Conservation (phyloP, 2,329 filamentous ascomycete species). For the Colletotrichum camelliae region DNA sequence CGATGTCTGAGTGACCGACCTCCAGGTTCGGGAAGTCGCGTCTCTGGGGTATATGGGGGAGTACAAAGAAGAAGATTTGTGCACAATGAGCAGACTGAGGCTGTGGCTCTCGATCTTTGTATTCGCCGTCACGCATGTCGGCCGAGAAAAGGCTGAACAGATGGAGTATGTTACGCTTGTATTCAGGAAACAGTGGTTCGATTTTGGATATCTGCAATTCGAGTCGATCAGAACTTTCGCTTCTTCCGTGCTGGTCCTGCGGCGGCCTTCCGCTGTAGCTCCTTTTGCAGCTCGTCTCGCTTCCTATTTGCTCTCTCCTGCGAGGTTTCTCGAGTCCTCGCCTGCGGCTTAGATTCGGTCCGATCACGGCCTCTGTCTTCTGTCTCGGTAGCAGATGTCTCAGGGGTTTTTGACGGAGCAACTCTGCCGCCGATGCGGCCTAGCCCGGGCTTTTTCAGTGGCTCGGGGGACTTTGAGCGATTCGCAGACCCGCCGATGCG, state of each 20-base stretch:
- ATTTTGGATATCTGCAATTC: background rate
- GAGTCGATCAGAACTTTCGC: slow-evolving; percentile 51
- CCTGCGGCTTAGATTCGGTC: slow-evolving; percentile 28
- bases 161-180: background rate
- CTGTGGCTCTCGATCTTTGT: background rate
- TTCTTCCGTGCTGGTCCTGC: slow-evolving; percentile 61
- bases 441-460: slow-evolving; percentile 27
- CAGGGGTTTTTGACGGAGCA: background rate
- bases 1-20: background rate
- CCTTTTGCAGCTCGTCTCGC: slow-evolving; percentile 55
- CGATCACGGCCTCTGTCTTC: slow-evolving; percentile 15
- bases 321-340: slow-evolving; percentile 45
- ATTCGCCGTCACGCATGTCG: background rate
- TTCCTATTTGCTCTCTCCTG: slow-evolving; percentile 54
- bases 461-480: slow-evolving; percentile 8
- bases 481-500: slow-evolving; percentile 42
- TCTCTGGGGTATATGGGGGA: background rate
- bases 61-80: background rate
- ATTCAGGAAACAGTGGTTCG: background rate
- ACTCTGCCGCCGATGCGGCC: slow-evolving; percentile 37
- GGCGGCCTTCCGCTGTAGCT: slow-evolving; percentile 54
- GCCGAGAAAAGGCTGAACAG: background rate
- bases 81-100: background rate
- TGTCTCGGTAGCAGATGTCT: background rate
- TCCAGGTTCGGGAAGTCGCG: background rate